A percentile compares a stretch with the other conserved stretches of the same genome.
These are phyloP conservation scores for Pythium rishiriense DNA, from an alignment of 352 stramenopile species.

Conservation along the genomic window DNA sequence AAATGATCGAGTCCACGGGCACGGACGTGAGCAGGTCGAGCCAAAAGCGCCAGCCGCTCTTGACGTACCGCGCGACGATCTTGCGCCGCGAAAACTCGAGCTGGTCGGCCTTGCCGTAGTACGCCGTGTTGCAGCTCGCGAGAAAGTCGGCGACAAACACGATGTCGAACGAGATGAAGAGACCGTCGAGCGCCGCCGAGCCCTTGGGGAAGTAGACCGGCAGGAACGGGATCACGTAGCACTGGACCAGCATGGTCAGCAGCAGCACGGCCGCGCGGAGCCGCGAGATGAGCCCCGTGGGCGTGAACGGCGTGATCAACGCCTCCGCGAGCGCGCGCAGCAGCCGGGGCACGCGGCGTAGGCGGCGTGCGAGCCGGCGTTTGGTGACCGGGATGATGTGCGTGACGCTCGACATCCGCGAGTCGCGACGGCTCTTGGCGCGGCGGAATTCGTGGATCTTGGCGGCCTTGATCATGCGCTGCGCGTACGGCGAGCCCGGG, in stretches of 20 bases:
- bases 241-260: constrained; percentile 19
- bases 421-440: constrained; percentile 19
- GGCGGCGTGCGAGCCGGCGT: constrained; percentile 3
- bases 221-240: constrained; percentile 21
- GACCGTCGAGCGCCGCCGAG: neutral
- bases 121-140: constrained; percentile 26
- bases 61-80: constrained; percentile 18
- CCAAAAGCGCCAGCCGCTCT: constrained; percentile 22
- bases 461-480: constrained; percentile 29
- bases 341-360: neutral
- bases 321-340: neutral
- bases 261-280: constrained; percentile 12
- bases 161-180: constrained; percentile 23
- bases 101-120: constrained; percentile 16
- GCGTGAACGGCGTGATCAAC: constrained; percentile 14
- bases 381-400: constrained; percentile 21
- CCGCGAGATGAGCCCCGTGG: constrained; percentile 17
- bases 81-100: constrained; percentile 23
- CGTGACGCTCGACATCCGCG: constrained; percentile 5
- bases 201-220: constrained; percentile 23
- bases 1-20: constrained; percentile 22
- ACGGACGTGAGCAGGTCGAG: constrained; percentile 25
- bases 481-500: constrained; percentile 2
- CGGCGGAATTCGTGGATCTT: constrained; percentile 29
- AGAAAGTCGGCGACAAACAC: constrained; percentile 24